These are phyloP conservation scores for Chaetomiaceae sp. DNA, from an alignment of 2,329 filamentous ascomycete genomes.

Conservation along the genomic window DNA sequence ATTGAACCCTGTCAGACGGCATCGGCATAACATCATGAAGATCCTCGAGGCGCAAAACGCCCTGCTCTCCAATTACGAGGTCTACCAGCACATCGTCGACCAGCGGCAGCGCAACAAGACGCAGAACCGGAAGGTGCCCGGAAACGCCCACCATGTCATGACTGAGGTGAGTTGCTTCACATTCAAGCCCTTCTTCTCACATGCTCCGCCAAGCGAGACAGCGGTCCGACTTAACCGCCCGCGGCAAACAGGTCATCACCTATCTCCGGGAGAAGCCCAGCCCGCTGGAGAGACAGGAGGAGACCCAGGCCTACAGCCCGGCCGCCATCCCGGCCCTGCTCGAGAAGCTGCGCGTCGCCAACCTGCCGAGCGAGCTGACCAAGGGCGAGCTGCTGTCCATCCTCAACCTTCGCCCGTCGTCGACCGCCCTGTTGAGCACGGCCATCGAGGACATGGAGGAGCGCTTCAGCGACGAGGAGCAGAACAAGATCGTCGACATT, in stretches of 20 bases:
- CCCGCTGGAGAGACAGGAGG: slow-evolving; percentile 50
- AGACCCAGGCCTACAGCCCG: slow-evolving; percentile 42
- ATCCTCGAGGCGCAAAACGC: slow-evolving; percentile 65
- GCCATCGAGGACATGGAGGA: slow-evolving; percentile 60
- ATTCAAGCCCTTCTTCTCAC: too few relatives aligned
- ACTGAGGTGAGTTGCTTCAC: slow-evolving; percentile 50
- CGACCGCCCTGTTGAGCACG: slow-evolving; percentile 52
- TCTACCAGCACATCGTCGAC: slow-evolving; percentile 58
- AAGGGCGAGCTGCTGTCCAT: slow-evolving; percentile 66
- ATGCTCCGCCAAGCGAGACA: too few relatives aligned
- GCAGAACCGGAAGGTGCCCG: slow-evolving; percentile 45
- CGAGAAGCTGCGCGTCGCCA: slow-evolving; percentile 36
- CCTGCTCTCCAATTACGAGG: slow-evolving; percentile 66
- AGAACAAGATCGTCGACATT: slow-evolving; percentile 50
- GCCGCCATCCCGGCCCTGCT: slow-evolving; percentile 49
- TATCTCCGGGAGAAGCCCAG: slow-evolving; percentile 51
- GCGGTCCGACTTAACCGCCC: too few relatives aligned
- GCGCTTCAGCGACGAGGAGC: slow-evolving; percentile 54
- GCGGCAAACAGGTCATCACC: slow-evolving; percentile 47
- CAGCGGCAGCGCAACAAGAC: slow-evolving; percentile 48
- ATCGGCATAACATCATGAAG: slow-evolving; percentile 45
- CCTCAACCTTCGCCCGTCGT: slow-evolving; percentile 57
- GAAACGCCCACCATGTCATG: slow-evolving; percentile 55
- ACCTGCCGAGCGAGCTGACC: slow-evolving; percentile 51
- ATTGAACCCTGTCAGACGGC: background rate